Base-by-base conservation (phyloP, 2,329 filamentous ascomycete genomes). In the Meredithiella fracta region DNA sequence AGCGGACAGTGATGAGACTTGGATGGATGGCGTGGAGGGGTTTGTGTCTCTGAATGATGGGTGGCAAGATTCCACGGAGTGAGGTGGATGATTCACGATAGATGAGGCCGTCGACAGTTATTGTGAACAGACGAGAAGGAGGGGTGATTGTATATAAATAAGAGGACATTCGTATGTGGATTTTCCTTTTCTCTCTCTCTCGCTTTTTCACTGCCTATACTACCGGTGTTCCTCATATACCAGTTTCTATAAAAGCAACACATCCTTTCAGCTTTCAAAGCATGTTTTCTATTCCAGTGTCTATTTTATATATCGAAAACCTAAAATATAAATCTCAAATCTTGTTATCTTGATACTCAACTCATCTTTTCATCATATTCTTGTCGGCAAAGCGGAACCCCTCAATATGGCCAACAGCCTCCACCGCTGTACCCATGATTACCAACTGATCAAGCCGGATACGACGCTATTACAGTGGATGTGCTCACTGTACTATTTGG, bases 381-480 rank as follows among this genome's bases (percentile, higher is more conserved):
- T 23, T 29, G 44, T 14, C 26, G 17, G 7, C n/a, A 14, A 38
- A 26, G 31, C 7, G 20, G 5, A 17, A 15, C 55, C 44, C 14
- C 14, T 56, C 42, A 59, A 60, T 34, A 38, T 51, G 55, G 55
- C 55, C 17, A 47, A 29, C 15, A 40, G 53, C 20, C 38, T 55
- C 17, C 40, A 50, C 47, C 72, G 73, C 59, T 85, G 81, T 65
- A 72, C 73, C 37, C 81, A 85, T 65, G 72, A 72, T 9, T 85
- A 83, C 68, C 73, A 73, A 63, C 73, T 83, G 66, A 75, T 85
- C 68, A 85, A 85, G 67, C 80, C 78, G 29, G 79, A 83, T 63
- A 82, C 71, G 64, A 81, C 74, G 9, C 66, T 84, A 55, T 73
- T 85, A 56, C 75, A 81, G 65, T 85, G 80, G 80, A 72, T 73